Conservation (phyloP, 1,284 basidiomycete genomes). For the Chalciporus sp. region DNA sequence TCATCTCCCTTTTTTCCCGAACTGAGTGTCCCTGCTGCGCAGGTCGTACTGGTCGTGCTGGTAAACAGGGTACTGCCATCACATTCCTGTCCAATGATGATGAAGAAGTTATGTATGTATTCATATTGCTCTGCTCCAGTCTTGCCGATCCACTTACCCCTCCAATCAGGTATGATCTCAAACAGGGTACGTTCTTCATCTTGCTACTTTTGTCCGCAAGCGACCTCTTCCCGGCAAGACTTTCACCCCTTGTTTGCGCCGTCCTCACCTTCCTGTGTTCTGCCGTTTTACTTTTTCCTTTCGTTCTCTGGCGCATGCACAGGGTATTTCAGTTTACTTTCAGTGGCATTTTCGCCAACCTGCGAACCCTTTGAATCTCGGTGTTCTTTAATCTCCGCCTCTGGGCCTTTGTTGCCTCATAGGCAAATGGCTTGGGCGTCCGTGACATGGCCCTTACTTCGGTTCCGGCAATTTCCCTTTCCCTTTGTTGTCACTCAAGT, state of each 20-base stretch:
- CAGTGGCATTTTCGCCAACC: neutral
- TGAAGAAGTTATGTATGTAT: slow-evolving; percentile 91
- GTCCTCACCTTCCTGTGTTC: neutral
- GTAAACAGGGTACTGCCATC: slow-evolving; percentile 90
- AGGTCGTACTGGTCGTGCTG: slow-evolving; percentile 97
- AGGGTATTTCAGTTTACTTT: neutral
- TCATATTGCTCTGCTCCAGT: neutral
- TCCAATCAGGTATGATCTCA: slow-evolving; percentile 77
- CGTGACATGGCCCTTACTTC: neutral
- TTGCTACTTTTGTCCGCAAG: neutral
- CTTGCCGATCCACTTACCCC: slow-evolving; percentile 28
- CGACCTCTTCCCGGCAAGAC: neutral
- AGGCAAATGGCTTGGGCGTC: neutral
- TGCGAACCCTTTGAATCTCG: neutral
- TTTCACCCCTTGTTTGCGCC: slow-evolving; percentile 2
- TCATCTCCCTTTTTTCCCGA: neutral
- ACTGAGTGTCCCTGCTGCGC: slow-evolving; percentile 9
- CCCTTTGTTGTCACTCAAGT: neutral
- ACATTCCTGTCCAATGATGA: slow-evolving; percentile 97
- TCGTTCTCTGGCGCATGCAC: neutral
- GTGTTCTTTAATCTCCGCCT: slow-evolving; percentile 13
- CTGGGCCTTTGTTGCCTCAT: neutral
- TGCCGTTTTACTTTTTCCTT: neutral
- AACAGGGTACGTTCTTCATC: slow-evolving; percentile 60
- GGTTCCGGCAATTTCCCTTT: slow-evolving; percentile 2